Evolutionary conservation across 495 filamentous ascomycete genomes (phyloP).

Genomic region (Neurospora discreta): DNA sequence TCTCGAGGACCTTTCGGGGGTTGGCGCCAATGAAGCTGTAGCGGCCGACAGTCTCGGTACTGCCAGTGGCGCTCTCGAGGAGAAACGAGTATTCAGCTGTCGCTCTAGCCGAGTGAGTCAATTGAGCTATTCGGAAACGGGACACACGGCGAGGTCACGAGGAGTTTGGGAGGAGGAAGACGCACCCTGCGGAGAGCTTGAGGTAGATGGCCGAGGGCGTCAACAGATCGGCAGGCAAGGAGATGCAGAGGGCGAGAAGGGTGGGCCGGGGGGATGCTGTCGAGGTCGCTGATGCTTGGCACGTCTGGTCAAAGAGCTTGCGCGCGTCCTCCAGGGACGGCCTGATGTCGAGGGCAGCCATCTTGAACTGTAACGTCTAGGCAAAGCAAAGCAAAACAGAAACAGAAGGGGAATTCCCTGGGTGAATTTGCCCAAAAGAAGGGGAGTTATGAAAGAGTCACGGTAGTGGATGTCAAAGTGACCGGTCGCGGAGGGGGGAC

Average conservation of each 20-base stretch:
- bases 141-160: neutral
- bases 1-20: conserved; percentile 76
- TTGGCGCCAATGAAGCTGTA: conserved; percentile 90
- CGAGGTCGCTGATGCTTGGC: conserved; percentile 2
- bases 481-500: neutral
- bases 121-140: neutral
- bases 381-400: neutral
- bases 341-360: conserved; percentile 17
- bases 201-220: conserved; percentile 88
- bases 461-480: neutral
- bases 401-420: neutral
- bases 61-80: conserved; percentile 88
- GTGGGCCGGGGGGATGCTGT: conserved; percentile 40
- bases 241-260: conserved; percentile 72
- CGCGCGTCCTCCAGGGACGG: conserved; percentile 16
- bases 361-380: neutral
- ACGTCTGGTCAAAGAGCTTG: conserved; percentile 16
- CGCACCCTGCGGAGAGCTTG: conserved; percentile 47
- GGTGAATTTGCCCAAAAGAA: neutral
- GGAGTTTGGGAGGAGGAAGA: neutral
- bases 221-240: conserved; percentile 81
- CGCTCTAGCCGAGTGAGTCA: conserved; percentile 33
- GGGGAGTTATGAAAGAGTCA: neutral
- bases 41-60: conserved; percentile 82
- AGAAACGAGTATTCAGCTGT: conserved; percentile 72